Evolutionary conservation across 108 stramenopile genomes (phyloP).

Genomic region (Seminavis robusta): DNA sequence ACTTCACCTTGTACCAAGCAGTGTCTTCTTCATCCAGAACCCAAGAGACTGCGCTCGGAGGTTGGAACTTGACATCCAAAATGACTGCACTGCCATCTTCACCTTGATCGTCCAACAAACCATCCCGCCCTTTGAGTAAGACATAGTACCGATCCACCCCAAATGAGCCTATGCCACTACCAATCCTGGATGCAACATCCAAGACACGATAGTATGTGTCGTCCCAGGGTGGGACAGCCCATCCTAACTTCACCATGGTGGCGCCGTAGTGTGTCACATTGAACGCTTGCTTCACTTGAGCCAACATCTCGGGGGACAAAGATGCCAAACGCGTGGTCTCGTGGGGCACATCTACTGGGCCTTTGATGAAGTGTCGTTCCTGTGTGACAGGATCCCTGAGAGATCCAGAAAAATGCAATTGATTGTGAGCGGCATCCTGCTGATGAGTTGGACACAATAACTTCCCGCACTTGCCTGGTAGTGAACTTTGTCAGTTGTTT

Average conservation of each 20-base stretch:
- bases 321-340: conserved; percentile 16
- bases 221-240: conserved; percentile 49
- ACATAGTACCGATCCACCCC: conserved; percentile 71
- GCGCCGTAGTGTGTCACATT: conserved; percentile 45
- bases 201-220: conserved; percentile 42
- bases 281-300: conserved; percentile 34
- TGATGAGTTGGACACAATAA: no score
- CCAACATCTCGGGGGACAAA: conserved; percentile 1
- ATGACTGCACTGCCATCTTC: conserved; percentile 29
- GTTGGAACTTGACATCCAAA: conserved; percentile 62
- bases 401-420: no score
- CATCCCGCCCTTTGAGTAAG: conserved; percentile 44
- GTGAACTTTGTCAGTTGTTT: conserved; percentile 57
- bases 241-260: conserved; percentile 62
- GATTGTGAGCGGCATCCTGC: no score
- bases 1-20: conserved; percentile 56
- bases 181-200: conserved; percentile 52
- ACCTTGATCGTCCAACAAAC: no score
- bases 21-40: conserved; percentile 19
- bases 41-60: conserved; percentile 28
- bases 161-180: conserved; percentile 48
- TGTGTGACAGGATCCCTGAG: no score
- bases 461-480: no score
- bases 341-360: no score
- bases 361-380: conserved; percentile 25